phyloP scores from a whole-genome alignment of 345 rosid genomes.

The Rhizophora apiculata region DNA sequence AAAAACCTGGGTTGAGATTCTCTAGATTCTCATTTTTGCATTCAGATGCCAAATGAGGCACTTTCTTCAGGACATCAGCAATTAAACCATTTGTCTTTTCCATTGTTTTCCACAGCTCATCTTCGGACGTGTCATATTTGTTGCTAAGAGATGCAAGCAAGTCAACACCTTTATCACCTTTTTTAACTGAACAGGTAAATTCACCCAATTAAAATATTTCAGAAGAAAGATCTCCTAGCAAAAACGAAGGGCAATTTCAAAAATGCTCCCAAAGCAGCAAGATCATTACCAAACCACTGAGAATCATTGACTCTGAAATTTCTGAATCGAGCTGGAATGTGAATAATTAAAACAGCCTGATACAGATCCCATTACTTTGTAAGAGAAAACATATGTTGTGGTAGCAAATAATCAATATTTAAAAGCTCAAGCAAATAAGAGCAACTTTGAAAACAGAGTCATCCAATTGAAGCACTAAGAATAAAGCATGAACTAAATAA shows the following conservation, averaged over 20 bases:
- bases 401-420: neutral
- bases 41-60: slow-evolving; percentile 55
- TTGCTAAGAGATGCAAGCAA: slow-evolving; percentile 83
- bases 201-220: neutral
- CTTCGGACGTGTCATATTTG: slow-evolving; percentile 73
- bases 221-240: slow-evolving; percentile 3
- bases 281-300: slow-evolving; percentile 62
- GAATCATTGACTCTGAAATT: slow-evolving; percentile 61
- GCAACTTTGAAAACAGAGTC: neutral
- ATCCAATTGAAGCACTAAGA: neutral
- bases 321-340: slow-evolving; percentile 71
- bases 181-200: slow-evolving; percentile 51
- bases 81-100: slow-evolving; percentile 64
- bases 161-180: slow-evolving; percentile 70
- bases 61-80: slow-evolving; percentile 58
- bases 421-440: neutral
- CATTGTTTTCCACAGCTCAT: slow-evolving; percentile 66
- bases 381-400: slow-evolving; percentile 7
- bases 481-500: neutral
- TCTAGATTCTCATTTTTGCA: slow-evolving; percentile 61
- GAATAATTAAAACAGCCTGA: slow-evolving; percentile 88
- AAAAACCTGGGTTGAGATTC: slow-evolving; percentile 58
- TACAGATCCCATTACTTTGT: slow-evolving; percentile 16
- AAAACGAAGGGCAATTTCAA: neutral
- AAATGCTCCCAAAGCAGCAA: slow-evolving; percentile 8